Percentiles rank a stretch among this genome's conserved stretches.
Evolutionary conservation across 495 filamentous ascomycete genomes (phyloP).

Genomic region (Sphaerosporella brunnea): DNA sequence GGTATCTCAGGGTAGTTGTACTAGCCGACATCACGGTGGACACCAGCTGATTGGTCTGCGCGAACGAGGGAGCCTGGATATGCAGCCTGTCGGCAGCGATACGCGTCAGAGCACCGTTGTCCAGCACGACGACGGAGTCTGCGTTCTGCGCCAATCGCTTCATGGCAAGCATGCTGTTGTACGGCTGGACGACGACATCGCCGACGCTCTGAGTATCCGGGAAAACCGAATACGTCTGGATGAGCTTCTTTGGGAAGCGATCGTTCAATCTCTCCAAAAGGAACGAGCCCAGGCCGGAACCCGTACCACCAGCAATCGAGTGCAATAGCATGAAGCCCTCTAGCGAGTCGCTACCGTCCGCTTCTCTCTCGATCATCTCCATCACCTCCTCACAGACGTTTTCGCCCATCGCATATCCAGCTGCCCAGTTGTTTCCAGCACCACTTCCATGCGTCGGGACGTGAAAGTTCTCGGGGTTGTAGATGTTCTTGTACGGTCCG

Average conservation of each 20-base stretch:
- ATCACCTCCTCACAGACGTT: constrained; percentile 88
- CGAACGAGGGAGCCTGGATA: constrained; percentile 82
- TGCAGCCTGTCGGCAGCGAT: constrained; percentile 92
- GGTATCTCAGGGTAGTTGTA: constrained; percentile 88
- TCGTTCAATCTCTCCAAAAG: constrained; percentile 94
- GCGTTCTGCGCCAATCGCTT: constrained; percentile 82
- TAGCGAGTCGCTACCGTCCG: constrained; percentile 89
- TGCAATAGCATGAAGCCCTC: constrained; percentile 98
- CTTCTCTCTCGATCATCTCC: constrained; percentile 98
- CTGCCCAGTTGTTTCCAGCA: constrained; percentile 95
- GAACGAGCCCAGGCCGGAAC: constrained; percentile 84
- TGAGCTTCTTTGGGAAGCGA: constrained; percentile 94
- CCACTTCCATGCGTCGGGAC: constrained; percentile 78
- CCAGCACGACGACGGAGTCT: constrained; percentile 93
- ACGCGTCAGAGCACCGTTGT: constrained; percentile 82
- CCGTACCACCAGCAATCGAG: constrained; percentile 92
- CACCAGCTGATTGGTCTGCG: constrained; percentile 91
- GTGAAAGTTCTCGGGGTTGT: constrained; percentile 98
- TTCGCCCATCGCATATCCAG: constrained; percentile 85
- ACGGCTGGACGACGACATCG: constrained; percentile 93
- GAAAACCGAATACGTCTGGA: constrained; percentile 97
- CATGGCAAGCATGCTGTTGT: constrained; percentile 90
- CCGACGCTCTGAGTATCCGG: constrained; percentile 67
- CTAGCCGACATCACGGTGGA: constrained; percentile 98
- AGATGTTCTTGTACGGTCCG: constrained; percentile 89